Evolutionary conservation across 148 eudicot species (phyloP).

Genomic region (Bassia scoparia): DNA sequence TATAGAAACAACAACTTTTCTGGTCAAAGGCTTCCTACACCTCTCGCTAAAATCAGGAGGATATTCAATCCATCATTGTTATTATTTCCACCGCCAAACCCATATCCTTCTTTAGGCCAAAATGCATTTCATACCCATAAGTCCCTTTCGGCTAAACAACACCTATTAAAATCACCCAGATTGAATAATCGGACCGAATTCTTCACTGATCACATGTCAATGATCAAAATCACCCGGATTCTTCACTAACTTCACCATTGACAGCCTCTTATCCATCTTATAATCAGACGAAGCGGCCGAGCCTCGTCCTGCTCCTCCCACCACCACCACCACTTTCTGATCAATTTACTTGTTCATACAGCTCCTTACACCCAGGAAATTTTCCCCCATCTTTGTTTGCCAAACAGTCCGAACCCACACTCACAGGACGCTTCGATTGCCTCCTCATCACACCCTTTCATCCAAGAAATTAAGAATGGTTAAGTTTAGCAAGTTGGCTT

Average conservation of each 20-base stretch:
- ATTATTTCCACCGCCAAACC: slow-evolving; percentile 13
- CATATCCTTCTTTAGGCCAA: slow-evolving; percentile 89
- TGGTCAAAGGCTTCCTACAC: slow-evolving; percentile 80
- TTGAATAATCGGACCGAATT: no score
- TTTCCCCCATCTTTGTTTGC: slow-evolving; percentile 41
- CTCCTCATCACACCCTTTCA: slow-evolving; percentile 88
- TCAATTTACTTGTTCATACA: slow-evolving; percentile 37
- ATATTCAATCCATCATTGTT: slow-evolving; percentile 44
- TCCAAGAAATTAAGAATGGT: no score
- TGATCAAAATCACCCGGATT: slow-evolving; percentile 78
- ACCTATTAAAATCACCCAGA: no score
- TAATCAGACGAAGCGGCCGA: slow-evolving; percentile 49
- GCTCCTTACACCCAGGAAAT: slow-evolving; percentile 97
- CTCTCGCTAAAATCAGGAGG: slow-evolving; percentile 83
- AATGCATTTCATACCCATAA: slow-evolving; percentile 92
- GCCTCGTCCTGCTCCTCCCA: slow-evolving; percentile 51
- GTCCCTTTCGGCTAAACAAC: slow-evolving; percentile 96
- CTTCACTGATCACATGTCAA: no score
- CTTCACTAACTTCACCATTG: slow-evolving; percentile 81
- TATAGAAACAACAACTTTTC: slow-evolving; percentile 85
- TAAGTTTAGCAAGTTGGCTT: no score
- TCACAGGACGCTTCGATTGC: slow-evolving; percentile 57
- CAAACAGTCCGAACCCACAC: slow-evolving; percentile 77
- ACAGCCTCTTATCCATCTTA: slow-evolving; percentile 60
- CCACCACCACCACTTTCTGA: slow-evolving; percentile 31